Evolutionary conservation across 768 basidiomycete species (phyloP).

Genomic region (Pisolithus marmoratus): DNA sequence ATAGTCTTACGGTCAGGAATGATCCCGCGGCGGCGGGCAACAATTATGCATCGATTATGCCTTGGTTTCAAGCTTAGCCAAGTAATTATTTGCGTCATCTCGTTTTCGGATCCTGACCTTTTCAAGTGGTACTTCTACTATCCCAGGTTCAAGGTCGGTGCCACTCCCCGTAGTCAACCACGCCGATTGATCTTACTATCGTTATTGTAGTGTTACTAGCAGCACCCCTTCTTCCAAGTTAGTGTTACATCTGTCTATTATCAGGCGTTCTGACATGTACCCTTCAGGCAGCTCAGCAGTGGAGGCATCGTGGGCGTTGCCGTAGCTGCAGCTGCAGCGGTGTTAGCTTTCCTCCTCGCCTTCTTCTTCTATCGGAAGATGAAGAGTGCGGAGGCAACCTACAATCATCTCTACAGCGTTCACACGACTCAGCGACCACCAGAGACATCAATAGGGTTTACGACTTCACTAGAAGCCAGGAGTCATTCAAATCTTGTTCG

Average conservation of each 20-base stretch:
- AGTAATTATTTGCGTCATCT: constrained; percentile 6
- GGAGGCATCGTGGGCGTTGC: constrained; percentile 21
- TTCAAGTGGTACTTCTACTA: not conserved
- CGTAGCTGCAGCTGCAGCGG: constrained; percentile 9
- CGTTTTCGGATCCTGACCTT: not conserved
- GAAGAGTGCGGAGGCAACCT: constrained; percentile 15
- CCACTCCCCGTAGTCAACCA: not conserved
- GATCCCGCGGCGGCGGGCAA: constrained; percentile 14
- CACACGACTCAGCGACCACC: constrained; percentile 5
- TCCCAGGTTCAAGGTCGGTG: not conserved
- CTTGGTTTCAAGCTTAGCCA: constrained; percentile 11
- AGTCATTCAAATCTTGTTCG: no score
- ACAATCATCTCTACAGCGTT: constrained; percentile 8
- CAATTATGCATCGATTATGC: constrained; percentile 32
- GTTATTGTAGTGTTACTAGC: not conserved
- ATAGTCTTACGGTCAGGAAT: constrained; percentile 31
- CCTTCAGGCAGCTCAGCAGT: constrained; percentile 9
- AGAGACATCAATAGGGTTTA: constrained; percentile 6
- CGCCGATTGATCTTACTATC: not conserved
- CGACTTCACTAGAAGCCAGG: constrained; percentile 16
- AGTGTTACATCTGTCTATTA: not conserved
- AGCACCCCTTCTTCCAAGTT: not conserved
- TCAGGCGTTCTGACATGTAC: not conserved
- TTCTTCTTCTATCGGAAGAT: constrained; percentile 24
- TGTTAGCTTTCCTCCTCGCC: constrained; percentile 8